Percentiles rank a stretch among this genome's conserved stretches.
Evolutionary conservation across 176 grass and related monocot genomes (phyloP).

Genomic region (Carex cristatella): DNA sequence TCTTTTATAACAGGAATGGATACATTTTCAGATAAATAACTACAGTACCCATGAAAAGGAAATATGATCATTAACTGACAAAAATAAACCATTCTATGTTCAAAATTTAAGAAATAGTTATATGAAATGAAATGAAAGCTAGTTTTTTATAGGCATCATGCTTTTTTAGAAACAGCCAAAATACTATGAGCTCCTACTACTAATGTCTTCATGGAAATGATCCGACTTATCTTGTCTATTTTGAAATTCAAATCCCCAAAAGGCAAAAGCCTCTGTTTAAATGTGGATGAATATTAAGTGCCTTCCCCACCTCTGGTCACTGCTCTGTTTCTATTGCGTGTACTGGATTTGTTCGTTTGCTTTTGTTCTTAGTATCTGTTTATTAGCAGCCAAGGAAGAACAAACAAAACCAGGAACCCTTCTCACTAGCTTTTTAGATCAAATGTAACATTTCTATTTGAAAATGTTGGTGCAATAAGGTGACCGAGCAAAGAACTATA

Average conservation of each 20-base stretch:
- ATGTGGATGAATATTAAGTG: not conserved
- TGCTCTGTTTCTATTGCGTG: slow-evolving; percentile 20
- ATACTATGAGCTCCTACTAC: not conserved
- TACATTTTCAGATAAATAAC: not conserved
- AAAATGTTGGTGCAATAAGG: not conserved
- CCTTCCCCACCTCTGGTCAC: not conserved
- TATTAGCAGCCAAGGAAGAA: slow-evolving; percentile 16
- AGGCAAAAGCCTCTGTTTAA: not conserved
- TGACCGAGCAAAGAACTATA: not conserved
- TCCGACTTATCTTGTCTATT: not conserved
- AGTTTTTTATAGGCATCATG: not conserved
- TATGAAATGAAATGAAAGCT: not conserved
- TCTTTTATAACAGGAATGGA: not conserved
- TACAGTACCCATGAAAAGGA: not conserved
- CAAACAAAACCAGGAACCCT: not conserved
- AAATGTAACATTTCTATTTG: not conserved
- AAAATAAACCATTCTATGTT: not conserved
- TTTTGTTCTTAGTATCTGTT: slow-evolving; percentile 28
- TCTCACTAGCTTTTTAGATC: not conserved
- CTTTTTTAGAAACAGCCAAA: not conserved
- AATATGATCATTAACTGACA: not conserved
- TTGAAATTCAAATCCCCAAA: slow-evolving; percentile 14
- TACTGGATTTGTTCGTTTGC: slow-evolving; percentile 23
- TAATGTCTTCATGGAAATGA: slow-evolving; percentile 3
- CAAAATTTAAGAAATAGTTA: not conserved